These are phyloP conservation scores for Hydrangea macrophylla DNA, from an alignment of 148 eudicot genomes.

Conservation along the genomic window DNA sequence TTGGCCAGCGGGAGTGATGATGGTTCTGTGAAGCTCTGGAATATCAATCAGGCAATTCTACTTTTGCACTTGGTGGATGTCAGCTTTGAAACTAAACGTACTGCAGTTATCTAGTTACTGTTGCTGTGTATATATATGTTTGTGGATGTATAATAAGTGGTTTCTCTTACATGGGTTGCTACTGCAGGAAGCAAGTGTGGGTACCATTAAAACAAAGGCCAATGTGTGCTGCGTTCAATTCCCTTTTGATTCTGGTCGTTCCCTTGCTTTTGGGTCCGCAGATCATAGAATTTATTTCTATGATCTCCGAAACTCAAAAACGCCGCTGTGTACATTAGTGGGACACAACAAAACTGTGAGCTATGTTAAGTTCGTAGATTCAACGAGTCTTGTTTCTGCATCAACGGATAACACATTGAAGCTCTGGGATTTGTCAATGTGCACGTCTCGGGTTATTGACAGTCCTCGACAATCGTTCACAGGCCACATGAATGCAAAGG, in stretches of 20 bases:
- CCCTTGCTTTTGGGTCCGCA: slow-evolving; percentile 97
- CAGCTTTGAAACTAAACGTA: slow-evolving; percentile 90
- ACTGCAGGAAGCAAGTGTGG: slow-evolving; percentile 88
- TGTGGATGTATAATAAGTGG: slow-evolving; percentile 42
- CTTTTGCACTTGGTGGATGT: slow-evolving; percentile 91
- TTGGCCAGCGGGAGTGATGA: slow-evolving; percentile 98
- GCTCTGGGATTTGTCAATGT: slow-evolving; percentile 92
- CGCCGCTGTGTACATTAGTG: slow-evolving; percentile 75
- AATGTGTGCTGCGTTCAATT: slow-evolving; percentile 96
- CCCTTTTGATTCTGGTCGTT: slow-evolving; percentile 65
- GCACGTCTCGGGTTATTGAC: slow-evolving; percentile 72
- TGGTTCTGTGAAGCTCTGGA: slow-evolving; percentile 98
- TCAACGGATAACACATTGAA: slow-evolving; percentile 90
- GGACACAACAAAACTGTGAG: slow-evolving; percentile 97
- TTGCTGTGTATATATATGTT: slow-evolving; percentile 26
- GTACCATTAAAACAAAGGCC: slow-evolving; percentile 90
- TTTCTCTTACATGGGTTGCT: slow-evolving; percentile 51
- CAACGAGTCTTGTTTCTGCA: slow-evolving; percentile 71
- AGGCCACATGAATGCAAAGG: slow-evolving; percentile 91
- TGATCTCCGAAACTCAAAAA: slow-evolving; percentile 75
- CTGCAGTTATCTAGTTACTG: slow-evolving; percentile 59
- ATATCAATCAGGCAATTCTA: slow-evolving; percentile 99
- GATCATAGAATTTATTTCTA: slow-evolving; percentile 88
- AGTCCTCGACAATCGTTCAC: slow-evolving; percentile 83
- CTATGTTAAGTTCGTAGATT: slow-evolving; percentile 90